Evolutionary conservation across 371 early-diverging fungal species (phyloP).

Genomic region (Quaeritorhiza haematococci): DNA sequence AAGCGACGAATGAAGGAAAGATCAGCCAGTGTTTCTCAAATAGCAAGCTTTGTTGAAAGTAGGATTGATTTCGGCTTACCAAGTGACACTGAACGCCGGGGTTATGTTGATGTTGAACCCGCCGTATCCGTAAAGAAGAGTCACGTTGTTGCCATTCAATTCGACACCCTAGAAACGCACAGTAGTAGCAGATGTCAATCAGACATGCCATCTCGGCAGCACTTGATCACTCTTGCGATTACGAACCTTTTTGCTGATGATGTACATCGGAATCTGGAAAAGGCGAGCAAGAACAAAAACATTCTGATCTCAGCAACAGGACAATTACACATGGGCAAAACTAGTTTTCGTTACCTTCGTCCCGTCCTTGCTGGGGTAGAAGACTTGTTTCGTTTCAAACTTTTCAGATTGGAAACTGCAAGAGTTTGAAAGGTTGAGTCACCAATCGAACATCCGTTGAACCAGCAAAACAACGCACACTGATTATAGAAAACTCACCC

Average conservation of each 20-base stretch:
- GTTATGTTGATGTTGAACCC: conserved; percentile 53
- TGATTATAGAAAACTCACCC: conserved; percentile 19
- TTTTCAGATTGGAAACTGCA: conserved; percentile 31
- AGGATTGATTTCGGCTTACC: no score
- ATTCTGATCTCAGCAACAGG: no score
- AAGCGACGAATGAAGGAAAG: conserved; percentile 1
- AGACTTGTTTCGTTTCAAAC: conserved; percentile 56
- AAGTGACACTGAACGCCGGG: conserved; percentile 43
- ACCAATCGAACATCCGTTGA: no score
- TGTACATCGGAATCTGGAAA: conserved; percentile 58
- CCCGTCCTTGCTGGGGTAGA: conserved; percentile 55
- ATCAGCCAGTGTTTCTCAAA: no score
- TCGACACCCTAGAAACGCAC: conserved; percentile 20
- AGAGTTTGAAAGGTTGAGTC: neutral
- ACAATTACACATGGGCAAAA: no score
- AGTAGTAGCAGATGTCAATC: no score
- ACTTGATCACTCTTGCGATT: neutral
- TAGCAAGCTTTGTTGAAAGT: no score
- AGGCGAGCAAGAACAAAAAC: neutral
- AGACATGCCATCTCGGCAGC: no score
- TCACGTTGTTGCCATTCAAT: conserved; percentile 49
- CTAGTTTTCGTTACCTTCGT: conserved; percentile 25
- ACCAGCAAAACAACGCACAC: no score
- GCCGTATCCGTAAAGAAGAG: conserved; percentile 58
- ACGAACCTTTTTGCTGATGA: conserved; percentile 45